Evolutionary conservation across 208 protist species (phyloP).

Genomic region (Balamuthia mandrillaris): DNA sequence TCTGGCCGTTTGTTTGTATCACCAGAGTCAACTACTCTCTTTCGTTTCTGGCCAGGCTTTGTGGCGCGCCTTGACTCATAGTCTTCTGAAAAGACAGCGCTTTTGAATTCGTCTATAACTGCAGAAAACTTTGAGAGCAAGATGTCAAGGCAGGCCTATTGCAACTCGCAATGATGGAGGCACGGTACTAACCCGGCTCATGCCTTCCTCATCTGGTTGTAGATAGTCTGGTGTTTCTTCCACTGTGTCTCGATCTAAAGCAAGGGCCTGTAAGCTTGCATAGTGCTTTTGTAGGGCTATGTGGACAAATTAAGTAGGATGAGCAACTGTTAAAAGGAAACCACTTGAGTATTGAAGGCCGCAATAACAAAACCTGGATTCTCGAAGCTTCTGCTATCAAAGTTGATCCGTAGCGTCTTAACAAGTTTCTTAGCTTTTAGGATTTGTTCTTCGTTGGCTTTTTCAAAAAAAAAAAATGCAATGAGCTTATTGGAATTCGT

Average conservation of each 20-base stretch:
- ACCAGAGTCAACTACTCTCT: not conserved
- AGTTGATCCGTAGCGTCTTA: constrained; percentile 50
- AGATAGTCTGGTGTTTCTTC: constrained; percentile 37
- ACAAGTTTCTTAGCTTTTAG: constrained; percentile 51
- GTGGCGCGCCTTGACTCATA: not conserved
- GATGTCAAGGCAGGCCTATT: not conserved
- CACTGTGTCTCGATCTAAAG: constrained; percentile 50
- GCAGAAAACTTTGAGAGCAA: not conserved
- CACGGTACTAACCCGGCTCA: not conserved
- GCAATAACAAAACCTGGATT: constrained; percentile 43
- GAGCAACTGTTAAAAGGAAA: not conserved
- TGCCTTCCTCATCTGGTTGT: constrained; percentile 9
- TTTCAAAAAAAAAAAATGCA: not conserved
- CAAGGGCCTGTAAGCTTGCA: constrained; percentile 49
- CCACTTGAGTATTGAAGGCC: not conserved
- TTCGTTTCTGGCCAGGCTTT: not conserved
- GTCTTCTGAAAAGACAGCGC: constrained; percentile 26
- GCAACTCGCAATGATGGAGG: not conserved
- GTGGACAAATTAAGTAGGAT: not conserved
- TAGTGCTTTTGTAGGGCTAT: constrained; percentile 56
- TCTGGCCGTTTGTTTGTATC: not conserved
- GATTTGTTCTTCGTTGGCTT: constrained; percentile 25
- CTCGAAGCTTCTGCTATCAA: constrained; percentile 48
- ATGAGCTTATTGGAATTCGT: not conserved
- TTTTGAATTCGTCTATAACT: constrained; percentile 21